Base-by-base conservation (phyloP, 2,329 filamentous ascomycete genomes). In the Sporothrix pallida region DNA sequence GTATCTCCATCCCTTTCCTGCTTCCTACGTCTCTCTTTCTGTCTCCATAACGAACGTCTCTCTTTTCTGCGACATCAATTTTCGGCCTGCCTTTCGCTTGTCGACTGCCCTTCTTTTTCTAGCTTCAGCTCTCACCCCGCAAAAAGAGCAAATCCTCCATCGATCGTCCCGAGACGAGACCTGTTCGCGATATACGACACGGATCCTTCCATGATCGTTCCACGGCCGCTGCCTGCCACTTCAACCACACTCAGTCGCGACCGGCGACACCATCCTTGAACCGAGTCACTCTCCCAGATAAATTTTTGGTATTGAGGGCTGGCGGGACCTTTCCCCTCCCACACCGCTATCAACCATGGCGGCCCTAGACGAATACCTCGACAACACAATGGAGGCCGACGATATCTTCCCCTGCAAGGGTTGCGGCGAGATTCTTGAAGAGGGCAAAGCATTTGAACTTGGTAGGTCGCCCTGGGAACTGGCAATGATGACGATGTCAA, bases 381-480 rank as follows among this genome's bases (percentile, higher is more conserved):
- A 92, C 75, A 86, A 83, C 79, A 87, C 89, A 71, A 87, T 93
- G 86, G 93, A 97, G 75, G 87, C 88, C 76, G 94, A 97, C 78
- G 94, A 97, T 81, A 87, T 92, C 77, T 97, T 93, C 80, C 93
- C 93, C 75, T 97, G 94, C 86, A 97, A 97, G 86, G 94, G 93
- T 74, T 97, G 94, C 83, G 94, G 94, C 84, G 93, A 97, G 94
- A 97, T 98, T 78, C 88, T 99, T 23, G 96, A 99, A 83, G 96
- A 99, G 87, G 96, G 96, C 79, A 98, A 98, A 84, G 96, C 96
- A 71, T 99, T 97, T 80, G 96, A 99, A 85, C 88, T 99, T 79
- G 94, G 95, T 98, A 86, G 74, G 87, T 86, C 60, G 56, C 56
- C 72, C 46, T 52, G 20, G 17, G 17, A 20, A 20, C 52, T 54